Base-by-base conservation (phyloP, 2,329 filamentous ascomycete genomes). In the Ramularia endophylla region DNA sequence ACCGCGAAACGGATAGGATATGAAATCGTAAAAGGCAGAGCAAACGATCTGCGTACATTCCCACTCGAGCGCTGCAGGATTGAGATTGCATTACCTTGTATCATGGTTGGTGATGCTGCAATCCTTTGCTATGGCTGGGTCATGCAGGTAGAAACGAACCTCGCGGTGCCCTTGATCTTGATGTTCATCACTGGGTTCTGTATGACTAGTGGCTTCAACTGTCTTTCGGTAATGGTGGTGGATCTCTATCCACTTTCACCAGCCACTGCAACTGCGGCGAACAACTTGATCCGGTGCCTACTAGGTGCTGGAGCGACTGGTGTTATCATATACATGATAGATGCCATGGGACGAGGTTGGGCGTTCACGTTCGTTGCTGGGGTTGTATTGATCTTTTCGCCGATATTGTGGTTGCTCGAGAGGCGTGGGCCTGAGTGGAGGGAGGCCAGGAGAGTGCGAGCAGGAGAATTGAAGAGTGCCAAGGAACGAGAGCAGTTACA, bases 1-100 rank as follows among this genome's bases (percentile, higher is more conserved):
- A 73, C 78, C 30, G 83, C 85, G 1, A 70, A 67, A 38, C 71
- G 72, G 27, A 66, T 80, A 18, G 79, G 79, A 5, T 68, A 87
- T 43, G 65, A 68, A 2, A 74, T 87, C 48, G 75, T 77, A 46
- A 72, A 69, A 43, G 78, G 75, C 48, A 75, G 77, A 8, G 71
- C 68, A 4, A 66, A 71, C 36, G 69, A 76, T 41, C 56, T 79
- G 12, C 51, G 54, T 3, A 57, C 67, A 15, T 77, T 77, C 41
- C 68, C 73, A 1, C 66, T 78, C 22, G 74, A 72, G 46, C 57
- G 57, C 13, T 61, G 61, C 1, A 58, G 69, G 12, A 51, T 72
- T 2, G 51, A 68, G 35, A 54, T 69, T n/a, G 57, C 63, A 2
- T 49, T 61, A 11, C 63, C 64, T 1, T 55, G 64, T 2, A 54